These are phyloP conservation scores for Venturiaceae sp. DNA, from an alignment of 2,329 filamentous ascomycete species.

Conservation along the genomic window DNA sequence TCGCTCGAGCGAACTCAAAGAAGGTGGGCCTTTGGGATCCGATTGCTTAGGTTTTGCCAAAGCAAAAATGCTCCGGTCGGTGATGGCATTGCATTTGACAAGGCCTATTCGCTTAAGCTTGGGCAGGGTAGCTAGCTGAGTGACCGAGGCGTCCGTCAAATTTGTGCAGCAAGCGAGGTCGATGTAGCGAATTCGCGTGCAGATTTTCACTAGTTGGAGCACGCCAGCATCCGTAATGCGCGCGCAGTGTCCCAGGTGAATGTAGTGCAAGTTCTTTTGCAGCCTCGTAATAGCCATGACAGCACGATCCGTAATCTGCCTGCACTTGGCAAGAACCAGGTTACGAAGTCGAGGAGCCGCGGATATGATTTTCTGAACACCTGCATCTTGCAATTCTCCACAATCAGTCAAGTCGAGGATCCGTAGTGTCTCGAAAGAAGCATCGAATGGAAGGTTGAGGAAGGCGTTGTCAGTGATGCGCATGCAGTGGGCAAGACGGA, in stretches of 20 bases:
- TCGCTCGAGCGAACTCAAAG: conserved; percentile 67
- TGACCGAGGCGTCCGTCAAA: conserved; percentile 80
- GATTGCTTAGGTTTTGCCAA: conserved; percentile 59
- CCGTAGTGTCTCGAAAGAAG: conserved; percentile 74
- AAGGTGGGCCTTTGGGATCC: conserved; percentile 38
- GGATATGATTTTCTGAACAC: conserved; percentile 79
- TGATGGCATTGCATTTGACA: conserved; percentile 87
- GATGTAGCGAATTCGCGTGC: conserved; percentile 94
- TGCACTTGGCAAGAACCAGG: conserved; percentile 87
- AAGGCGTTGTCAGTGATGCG: conserved; percentile 85
- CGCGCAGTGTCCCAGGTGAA: conserved; percentile 88
- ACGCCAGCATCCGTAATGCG: conserved; percentile 87
- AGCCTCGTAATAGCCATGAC: conserved; percentile 80
- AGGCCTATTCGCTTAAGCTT: conserved; percentile 92
- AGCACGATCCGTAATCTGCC: conserved; percentile 80
- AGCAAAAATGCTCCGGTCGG: conserved; percentile 78
- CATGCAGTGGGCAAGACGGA: conserved; percentile 77
- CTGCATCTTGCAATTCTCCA: conserved; percentile 70
- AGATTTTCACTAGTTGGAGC: conserved; percentile 69
- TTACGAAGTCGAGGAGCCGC: conserved; percentile 84
- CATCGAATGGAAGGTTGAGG: conserved; percentile 58
- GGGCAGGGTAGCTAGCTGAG: conserved; percentile 72
- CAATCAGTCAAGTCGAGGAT: conserved; percentile 93
- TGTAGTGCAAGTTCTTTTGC: conserved; percentile 93
- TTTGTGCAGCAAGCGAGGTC: conserved; percentile 91